phyloP scores from a whole-genome alignment of 495 filamentous ascomycete species.

The Xylaria nigripes region DNA sequence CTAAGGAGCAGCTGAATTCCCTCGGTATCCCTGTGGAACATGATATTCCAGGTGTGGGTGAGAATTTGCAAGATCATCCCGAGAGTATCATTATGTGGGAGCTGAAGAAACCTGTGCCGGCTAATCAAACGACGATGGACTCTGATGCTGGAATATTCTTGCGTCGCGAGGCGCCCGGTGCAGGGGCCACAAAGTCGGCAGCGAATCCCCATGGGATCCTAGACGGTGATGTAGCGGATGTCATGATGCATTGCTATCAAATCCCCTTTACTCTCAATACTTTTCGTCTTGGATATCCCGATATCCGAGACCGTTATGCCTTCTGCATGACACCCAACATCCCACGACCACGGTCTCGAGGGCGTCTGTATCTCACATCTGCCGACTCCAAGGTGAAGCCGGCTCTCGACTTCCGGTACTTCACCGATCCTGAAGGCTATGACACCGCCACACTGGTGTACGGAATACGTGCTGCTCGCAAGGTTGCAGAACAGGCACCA shows the following conservation, averaged over 20 bases:
- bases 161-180: constrained; percentile 57
- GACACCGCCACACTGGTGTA: constrained; percentile 74
- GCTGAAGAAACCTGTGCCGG: constrained; percentile 64
- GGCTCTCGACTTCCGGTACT: constrained; percentile 79
- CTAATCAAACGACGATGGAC: constrained; percentile 77
- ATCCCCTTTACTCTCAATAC: constrained; percentile 73
- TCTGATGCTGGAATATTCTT: constrained; percentile 79
- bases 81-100: constrained; percentile 80
- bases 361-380: constrained; percentile 63
- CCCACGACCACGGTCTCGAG: constrained; percentile 67
- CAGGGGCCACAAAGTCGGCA: constrained; percentile 36
- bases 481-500: constrained; percentile 59
- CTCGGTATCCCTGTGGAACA: constrained; percentile 61
- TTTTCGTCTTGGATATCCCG: constrained; percentile 59
- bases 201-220: constrained; percentile 33
- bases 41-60: constrained; percentile 69
- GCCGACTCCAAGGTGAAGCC: constrained; percentile 66
- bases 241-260: constrained; percentile 93
- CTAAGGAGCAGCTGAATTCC: constrained; percentile 54
- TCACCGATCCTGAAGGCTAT: constrained; percentile 77
- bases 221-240: constrained; percentile 62
- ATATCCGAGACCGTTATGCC: constrained; percentile 58
- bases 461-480: constrained; percentile 63
- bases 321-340: constrained; percentile 94
- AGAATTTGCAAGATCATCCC: constrained; percentile 72